Conservation (phyloP, 2,329 filamentous ascomycete genomes). For the Cercospora sesami region DNA sequence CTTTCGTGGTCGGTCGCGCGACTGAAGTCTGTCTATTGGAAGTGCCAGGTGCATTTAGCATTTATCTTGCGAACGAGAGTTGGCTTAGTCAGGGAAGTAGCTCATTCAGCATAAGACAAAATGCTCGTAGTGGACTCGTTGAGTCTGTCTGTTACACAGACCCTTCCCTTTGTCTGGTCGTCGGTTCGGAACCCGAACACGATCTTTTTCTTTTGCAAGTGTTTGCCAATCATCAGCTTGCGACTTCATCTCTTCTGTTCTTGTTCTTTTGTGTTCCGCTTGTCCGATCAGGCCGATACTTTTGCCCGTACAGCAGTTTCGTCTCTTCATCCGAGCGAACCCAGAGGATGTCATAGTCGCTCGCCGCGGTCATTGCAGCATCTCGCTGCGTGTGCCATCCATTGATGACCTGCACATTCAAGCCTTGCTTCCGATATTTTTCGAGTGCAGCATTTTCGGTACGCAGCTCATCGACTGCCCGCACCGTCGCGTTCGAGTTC, state of each 20-base stretch:
- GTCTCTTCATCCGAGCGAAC: conserved; percentile 12
- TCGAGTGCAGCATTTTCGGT: not conserved
- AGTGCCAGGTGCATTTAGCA: not conserved
- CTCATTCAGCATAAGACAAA: not conserved
- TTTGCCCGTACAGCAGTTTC: conserved; percentile 7
- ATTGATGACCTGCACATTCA: conserved; percentile 6
- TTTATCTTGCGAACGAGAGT: not conserved
- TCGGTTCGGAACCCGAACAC: not conserved
- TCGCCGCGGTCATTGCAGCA: conserved; percentile 5
- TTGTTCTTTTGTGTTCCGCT: conserved; percentile 14
- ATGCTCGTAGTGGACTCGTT: not conserved
- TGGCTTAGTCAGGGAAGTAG: not conserved
- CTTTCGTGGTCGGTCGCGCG: not conserved
- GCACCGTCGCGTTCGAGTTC: not conserved
- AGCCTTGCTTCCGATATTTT: not conserved
- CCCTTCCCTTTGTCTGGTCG: not conserved
- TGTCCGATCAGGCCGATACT: conserved; percentile 3
- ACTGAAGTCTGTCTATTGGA: not conserved
- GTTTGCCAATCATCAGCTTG: not conserved
- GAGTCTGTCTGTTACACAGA: not conserved
- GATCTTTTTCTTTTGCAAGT: not conserved
- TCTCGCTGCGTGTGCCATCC: conserved; percentile 11
- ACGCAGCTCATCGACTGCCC: not conserved
- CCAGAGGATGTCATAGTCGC: conserved; percentile 16
- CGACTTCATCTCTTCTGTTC: conserved; percentile 1